Base-by-base conservation (phyloP, 2,329 filamentous ascomycete genomes). In the Diaporthe eres region DNA sequence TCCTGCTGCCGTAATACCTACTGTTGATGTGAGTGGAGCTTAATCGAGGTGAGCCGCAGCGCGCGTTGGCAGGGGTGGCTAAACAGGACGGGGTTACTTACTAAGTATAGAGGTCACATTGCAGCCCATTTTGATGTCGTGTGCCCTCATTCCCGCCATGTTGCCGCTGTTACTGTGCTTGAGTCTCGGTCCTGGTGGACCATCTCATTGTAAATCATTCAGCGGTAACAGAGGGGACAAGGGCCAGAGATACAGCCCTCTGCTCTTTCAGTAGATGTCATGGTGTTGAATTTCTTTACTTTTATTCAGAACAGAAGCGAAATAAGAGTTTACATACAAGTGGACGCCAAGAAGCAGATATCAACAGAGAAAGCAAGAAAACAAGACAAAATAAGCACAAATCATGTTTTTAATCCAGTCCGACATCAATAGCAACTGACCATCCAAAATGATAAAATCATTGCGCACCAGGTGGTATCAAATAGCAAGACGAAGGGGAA, bases 391-490 rank as follows among this genome's bases (percentile, higher is more conserved):
- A 31, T 22, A 42, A 25, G 17, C 37, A 37, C 15, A 39, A 8
- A 28, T 39, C 12, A 39, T 37, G n/a, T 51, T 61, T 55, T 25
- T 28, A 49, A 55, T 34, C 57, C 49, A 31, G 49, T 58, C 6
- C 42, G 60, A 34, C 58, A 58, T n/a, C 47, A 37, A 57, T 31
- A 55, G 49, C 57, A 53, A 25, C 28, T n/a, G 25, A 57, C 55
- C 74, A 49, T 17, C 39, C 58, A 51, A 57, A 44, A 61, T 28
- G 34, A 44, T 58, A 42, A 49, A 60, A 31, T 67, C 47, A 39
- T 49, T 37, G 31, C 25, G 58, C 71, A 57, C 49, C 31, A 51
- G 34, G 25, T 75, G 75, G 73, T 75, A 77, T 75, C 60, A 75
- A 73, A 68, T 53, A 58, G 31, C 51, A 72, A 74, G 73, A 51